Base-by-base conservation (phyloP, 768 basidiomycete species). In the Collybia nuda region DNA sequence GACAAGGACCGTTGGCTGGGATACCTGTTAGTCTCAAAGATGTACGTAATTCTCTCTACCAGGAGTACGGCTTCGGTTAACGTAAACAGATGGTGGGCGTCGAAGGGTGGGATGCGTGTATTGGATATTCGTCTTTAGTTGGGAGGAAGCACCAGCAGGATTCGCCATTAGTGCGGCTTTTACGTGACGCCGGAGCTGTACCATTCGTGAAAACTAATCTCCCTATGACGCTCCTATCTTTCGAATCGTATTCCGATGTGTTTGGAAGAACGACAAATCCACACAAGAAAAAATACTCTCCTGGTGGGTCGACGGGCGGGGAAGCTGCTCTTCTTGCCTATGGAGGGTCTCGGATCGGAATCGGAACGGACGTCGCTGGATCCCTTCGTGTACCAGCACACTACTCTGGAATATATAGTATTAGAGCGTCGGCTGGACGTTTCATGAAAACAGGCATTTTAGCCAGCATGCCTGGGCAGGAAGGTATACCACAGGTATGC, bases 321-420 rank as follows among this genome's bases (percentile, higher is more conserved):
- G 86, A 88, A 62, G 78, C 76, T 2, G 83, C 84, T 2, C 73
- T 87, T 0, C 70, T 88, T n/a, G 84, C 85, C 0, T 68, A 77
- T 45, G 80, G 81, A n/a, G 84, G 84, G 24, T 76, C 80, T 2
- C 73, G 82, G 40, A 71, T 85, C 17, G 85, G 85, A 1, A 70
- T 87, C 37, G 86, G 86, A 5, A 82, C 85, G 6, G 86, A 88
- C 51, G 82, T 88, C 19, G 86, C 81, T 8, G 88, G 86, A 2
- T 82, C 80, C 24, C 78, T 90, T 36, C 77, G 86, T 17, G 76
- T 77, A 6, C 87, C 87, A 2, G 78, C 86, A 1, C 79, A 85
- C 49, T 84, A 79, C 56, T 82, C 82, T 40, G 87, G 85, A 0
- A 65, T 83, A 1, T 86, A 83, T 63, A 69, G 77, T 7, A 73